Base-by-base conservation (phyloP, 306 rosid species). In the Cucurbita argyrosperma region DNA sequence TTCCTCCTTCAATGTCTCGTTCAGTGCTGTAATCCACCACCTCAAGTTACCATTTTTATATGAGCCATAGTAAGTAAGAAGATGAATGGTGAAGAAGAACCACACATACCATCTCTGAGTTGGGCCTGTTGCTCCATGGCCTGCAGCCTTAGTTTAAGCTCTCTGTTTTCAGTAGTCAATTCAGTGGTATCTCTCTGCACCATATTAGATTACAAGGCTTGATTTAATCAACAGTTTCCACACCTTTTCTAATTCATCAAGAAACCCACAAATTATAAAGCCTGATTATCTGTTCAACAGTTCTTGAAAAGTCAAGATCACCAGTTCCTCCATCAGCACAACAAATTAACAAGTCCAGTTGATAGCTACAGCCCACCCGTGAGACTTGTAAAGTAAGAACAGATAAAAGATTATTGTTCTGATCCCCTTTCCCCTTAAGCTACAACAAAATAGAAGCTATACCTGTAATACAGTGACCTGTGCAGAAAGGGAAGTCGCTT, bases 401-500 rank as follows among this genome's bases (percentile, higher is more conserved):
- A n/a, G n/a, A 42, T 64, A 16, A 10, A 66, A 66, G 39, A 45
- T 42, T 66, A 38, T 10, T 45, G 54, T 50, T 13, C 54, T 50
- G 7, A 1, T 60, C 65, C 61, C 14, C 45, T 42, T 40, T 8
- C 26, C 77, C 9, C 7, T 4, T 14, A 46, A 75, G 57, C 21
- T 66, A 69, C 23, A 59, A 59, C 15, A 75, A 72, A 46, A 74
- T 52, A 75, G 73, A 78, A 59, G 79, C 60, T 71, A 35, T 82
- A 94, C 99, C 96, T 94, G 99, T 69, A 94, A 83, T 80, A 86
- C 71, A 1, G 99, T 94, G 78, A 90, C 89, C 80, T 94, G 99
- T 1, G 99, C 96, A 38, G 96, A 89, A 39, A 94, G 97, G 56
- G 91, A 90, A 74, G 97, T 94, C 55, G 99, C 99, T 84, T 94